Base-by-base conservation (phyloP, 1,284 basidiomycete genomes). In the Irpex rosettiformis region DNA sequence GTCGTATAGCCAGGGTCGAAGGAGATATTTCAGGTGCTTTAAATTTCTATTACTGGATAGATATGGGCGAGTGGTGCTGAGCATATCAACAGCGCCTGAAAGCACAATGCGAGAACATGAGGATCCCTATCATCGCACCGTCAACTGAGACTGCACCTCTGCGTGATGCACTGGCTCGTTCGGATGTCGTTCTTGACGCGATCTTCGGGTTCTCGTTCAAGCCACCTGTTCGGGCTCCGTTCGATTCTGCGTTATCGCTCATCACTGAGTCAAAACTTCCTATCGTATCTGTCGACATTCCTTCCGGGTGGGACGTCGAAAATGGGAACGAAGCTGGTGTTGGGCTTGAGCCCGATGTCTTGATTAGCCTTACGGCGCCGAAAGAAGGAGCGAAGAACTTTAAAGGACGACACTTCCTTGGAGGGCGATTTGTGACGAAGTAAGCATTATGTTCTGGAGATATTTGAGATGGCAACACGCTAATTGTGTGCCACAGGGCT, bases 191-290 rank as follows among this genome's bases (percentile, higher is more conserved):
- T 16, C 79, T 99, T 51, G 97, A 99, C 70, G 93, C 95, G 7
- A 91, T 99, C 62, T 99, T 99, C 66, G 96, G 97, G 3, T 99
- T 99, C 77, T 97, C 94, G 1, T 99, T 98, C 83, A 81, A 91
- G 65, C 90, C 83, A 0, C 94, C 94, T 24, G 81, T 94, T 4
- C 88, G 97, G 10, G 76, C 89, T 2, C 97, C 97, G 0, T 99
- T 98, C 73, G 87, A 94, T 66, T 68, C 73, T 0, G 87, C 89
- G 13, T 80, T 99, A 2, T 79, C 83, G 1, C 76, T 89, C 2
- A 78, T 99, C 54, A 79, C 83, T 1, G 69, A 77, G 24, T 87
- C 88, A 4, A 73, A 78, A 3, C 74, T 89, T 11, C 93, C 94
- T 0, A 90, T 96, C 65, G 83, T 97, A 22, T 93, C 90, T 1